Evolutionary conservation across 352 stramenopile genomes (phyloP).

Genomic region (Globisporangium cystogenes): DNA sequence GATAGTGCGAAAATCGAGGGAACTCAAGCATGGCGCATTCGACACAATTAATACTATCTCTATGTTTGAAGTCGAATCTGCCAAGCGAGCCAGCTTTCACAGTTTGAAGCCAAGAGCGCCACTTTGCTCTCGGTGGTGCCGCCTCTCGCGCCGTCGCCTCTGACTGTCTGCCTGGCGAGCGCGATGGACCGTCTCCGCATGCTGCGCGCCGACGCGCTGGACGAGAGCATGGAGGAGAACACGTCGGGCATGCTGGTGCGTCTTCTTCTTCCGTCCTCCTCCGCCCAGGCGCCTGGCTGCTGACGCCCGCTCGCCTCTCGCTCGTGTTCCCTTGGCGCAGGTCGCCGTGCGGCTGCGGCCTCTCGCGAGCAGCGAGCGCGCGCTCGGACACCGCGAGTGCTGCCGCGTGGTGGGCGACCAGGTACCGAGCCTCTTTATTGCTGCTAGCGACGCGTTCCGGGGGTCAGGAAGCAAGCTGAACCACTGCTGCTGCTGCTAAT

Average conservation of each 20-base stretch:
- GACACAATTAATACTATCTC: too few relatives aligned
- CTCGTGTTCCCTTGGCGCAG: conserved; percentile 17
- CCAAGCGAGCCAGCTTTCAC: too few relatives aligned
- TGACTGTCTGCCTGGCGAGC: too few relatives aligned
- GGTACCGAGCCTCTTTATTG: conserved; percentile 13
- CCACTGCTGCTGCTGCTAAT: too few relatives aligned
- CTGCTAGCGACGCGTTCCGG: background rate
- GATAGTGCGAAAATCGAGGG: background rate
- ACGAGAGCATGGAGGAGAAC: conserved; percentile 29
- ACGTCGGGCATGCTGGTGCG: conserved; percentile 41
- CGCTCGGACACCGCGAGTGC: conserved; percentile 43
- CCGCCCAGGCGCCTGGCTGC: too few relatives aligned
- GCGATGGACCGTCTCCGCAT: background rate
- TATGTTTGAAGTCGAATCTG: too few relatives aligned
- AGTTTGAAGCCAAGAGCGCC: background rate
- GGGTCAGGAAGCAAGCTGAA: too few relatives aligned
- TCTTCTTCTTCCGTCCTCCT: too few relatives aligned
- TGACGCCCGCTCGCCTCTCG: too few relatives aligned
- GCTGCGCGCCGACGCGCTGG: conserved; percentile 13
- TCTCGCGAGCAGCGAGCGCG: conserved; percentile 31
- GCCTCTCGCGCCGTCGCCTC: background rate
- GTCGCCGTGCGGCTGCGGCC: conserved; percentile 50
- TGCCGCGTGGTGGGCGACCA: conserved; percentile 51
- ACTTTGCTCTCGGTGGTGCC: background rate
- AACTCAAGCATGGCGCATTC: too few relatives aligned